Percentiles rank a stretch among this genome's conserved stretches.
Evolutionary conservation across 2,329 filamentous ascomycete species (phyloP).

Genomic region (Diaporthe aspalathi): DNA sequence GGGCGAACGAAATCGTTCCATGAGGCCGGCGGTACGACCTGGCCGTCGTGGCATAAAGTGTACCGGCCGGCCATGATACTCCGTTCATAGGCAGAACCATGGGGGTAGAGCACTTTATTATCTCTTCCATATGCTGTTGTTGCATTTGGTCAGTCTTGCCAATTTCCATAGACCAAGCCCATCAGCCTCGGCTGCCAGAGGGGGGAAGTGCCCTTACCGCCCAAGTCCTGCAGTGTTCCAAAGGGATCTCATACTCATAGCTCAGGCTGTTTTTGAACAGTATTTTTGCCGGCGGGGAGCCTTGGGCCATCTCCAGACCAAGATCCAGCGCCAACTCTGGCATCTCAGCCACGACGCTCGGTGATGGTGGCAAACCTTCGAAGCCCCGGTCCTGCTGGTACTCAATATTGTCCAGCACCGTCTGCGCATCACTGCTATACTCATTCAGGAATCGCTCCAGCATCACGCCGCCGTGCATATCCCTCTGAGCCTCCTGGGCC

Average conservation of each 20-base stretch:
- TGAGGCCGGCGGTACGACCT: not conserved
- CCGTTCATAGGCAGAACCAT: not conserved
- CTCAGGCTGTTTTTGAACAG: not conserved
- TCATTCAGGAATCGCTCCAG: slow-evolving; percentile 18
- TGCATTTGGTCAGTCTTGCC: not conserved
- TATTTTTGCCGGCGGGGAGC: not conserved
- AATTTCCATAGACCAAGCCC: not conserved
- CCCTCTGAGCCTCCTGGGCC: not conserved
- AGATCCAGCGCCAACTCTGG: not conserved
- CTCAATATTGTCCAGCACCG: slow-evolving; percentile 8
- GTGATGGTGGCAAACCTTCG: not conserved
- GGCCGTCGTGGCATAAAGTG: not conserved
- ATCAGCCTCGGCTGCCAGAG: not conserved
- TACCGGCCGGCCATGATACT: not conserved
- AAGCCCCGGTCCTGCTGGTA: not conserved
- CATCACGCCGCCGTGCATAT: not conserved
- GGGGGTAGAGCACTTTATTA: slow-evolving; percentile 6
- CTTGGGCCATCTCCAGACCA: not conserved
- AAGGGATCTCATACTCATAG: not conserved
- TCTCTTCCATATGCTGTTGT: slow-evolving; percentile 10
- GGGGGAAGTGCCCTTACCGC: not conserved
- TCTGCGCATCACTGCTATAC: slow-evolving; percentile 16
- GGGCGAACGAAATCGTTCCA: slow-evolving; percentile 5
- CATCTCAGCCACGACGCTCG: too few species aligned
- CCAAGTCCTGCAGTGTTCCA: slow-evolving; percentile 28